These are phyloP conservation scores for Salicornia ramosissima DNA, from an alignment of 148 eudicot genomes.

Conservation along the genomic window DNA sequence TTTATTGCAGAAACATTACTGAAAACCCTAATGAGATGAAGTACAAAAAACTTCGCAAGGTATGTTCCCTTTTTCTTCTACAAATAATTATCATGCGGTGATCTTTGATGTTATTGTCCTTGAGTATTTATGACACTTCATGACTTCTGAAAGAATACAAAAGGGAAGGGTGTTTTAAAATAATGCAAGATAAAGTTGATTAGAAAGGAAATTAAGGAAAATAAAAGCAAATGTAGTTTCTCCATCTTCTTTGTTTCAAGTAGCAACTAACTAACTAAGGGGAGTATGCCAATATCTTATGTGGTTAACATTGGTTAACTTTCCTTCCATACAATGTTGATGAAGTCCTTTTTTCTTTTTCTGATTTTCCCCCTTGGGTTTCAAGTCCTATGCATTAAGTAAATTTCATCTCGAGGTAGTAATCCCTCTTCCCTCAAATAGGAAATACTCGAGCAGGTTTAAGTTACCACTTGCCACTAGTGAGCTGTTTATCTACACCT, in stretches of 20 bases:
- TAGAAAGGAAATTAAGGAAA: background rate
- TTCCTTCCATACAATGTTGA: background rate
- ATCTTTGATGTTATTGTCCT: background rate
- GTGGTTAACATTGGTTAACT: background rate
- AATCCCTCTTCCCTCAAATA: background rate
- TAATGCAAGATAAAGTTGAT: background rate
- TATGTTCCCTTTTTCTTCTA: constrained; percentile 17
- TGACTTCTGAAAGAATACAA: background rate
- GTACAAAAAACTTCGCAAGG: constrained; percentile 83
- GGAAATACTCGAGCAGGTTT: background rate
- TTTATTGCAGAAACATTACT: constrained; percentile 61
- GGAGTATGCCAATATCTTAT: background rate
- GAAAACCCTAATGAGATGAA: constrained; percentile 69
- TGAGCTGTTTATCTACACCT: background rate
- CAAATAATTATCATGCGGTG: background rate
- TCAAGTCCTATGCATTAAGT: background rate
- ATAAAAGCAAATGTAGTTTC: background rate
- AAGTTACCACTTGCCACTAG: background rate
- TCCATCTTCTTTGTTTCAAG: background rate
- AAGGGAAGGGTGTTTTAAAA: background rate
- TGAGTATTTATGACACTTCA: background rate
- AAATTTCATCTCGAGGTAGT: background rate
- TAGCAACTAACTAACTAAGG: too few species aligned
- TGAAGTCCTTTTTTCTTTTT: too few species aligned
- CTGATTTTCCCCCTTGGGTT: background rate